phyloP scores from a whole-genome alignment of 495 filamentous ascomycete genomes.

The Barbatosphaeria neglecta region DNA sequence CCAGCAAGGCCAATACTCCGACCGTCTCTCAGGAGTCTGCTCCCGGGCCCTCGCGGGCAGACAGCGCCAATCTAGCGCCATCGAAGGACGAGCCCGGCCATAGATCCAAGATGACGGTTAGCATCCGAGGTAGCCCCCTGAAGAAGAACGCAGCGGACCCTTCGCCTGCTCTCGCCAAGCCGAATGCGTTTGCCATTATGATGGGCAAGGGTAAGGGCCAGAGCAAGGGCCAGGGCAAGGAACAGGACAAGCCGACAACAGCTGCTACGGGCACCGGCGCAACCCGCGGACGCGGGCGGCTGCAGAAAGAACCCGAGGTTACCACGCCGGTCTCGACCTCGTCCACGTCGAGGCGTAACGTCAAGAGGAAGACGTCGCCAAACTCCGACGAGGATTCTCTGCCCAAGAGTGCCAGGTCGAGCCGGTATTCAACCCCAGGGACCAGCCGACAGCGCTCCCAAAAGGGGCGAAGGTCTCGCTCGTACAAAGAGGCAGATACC shows the following conservation, averaged over 20 bases:
- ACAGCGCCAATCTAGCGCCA: constrained; percentile 11
- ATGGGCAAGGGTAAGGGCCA: constrained; percentile 28
- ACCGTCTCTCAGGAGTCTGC: constrained; percentile 20
- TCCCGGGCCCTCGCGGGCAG: constrained; percentile 24
- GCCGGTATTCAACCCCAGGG: constrained; percentile 56
- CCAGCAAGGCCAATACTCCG: constrained; percentile 24
- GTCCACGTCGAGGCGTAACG: constrained; percentile 11
- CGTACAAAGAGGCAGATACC: constrained; percentile 38
- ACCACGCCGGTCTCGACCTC: constrained; percentile 2
- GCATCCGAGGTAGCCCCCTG: constrained; percentile 5
- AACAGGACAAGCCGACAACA: no score
- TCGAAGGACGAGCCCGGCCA: constrained; percentile 7
- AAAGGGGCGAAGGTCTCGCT: constrained; percentile 23
- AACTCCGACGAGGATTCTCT: constrained; percentile 16
- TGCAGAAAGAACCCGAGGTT: constrained; percentile 4
- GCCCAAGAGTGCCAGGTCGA: constrained; percentile 63
- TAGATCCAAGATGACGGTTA: neutral
- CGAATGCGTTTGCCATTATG: constrained; percentile 34
- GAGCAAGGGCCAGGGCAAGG: no score
- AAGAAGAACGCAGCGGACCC: constrained; percentile 2
- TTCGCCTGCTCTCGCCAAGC: constrained; percentile 5
- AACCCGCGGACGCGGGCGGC: constrained; percentile 6
- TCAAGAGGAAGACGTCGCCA: constrained; percentile 35
- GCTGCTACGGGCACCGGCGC: neutral
- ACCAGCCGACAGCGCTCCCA: constrained; percentile 31